Evolutionary conservation across 1,139 yeast genomes (phyloP), one percentile per base, ranked within the genome.

Genomic region (Debaryomycetaceae sp.): DNA sequence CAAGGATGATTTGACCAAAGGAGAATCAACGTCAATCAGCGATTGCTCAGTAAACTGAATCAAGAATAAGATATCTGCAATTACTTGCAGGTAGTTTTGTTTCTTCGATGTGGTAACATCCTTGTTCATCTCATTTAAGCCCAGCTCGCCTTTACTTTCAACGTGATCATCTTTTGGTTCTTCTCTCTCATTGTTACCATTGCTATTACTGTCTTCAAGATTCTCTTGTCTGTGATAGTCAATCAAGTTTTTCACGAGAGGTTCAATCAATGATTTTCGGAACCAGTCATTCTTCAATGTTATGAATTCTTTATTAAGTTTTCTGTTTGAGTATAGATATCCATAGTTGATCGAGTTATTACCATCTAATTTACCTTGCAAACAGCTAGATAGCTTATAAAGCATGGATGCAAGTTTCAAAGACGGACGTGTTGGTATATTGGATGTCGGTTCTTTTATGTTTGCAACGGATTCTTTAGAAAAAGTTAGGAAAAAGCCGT

Each of bases 241-340:
- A 8, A n/a, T 27, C 42, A 44, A 34, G 24, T 39, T 13, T 34
- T 39, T 13, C 13, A 39, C 14, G 14, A 49, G 40, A 4, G 35
- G 47, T 24, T 46, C 45, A 2, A 52, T 39, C 29, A 55, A 39
- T 7, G 37, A 41, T 7, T 45, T 36, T n/a, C 55, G 24, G 14
- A 59, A 39, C 75, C 75, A 70, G 8, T 57, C 46, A 42, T 66
- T 63, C 49, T 71, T 71, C 13, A 50, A 42, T 8, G 44, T 38
- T 5, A 53, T 46, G 45, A 68, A 72, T 2, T 48, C 39, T 0
- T 45, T 44, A 17, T 47, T 57, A 7, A 55, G 48, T 9, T 45
- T 38, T 2, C 46, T 41, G 14, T 58, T 53, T 43, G 53, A 49
- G 44, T 65, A 68, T 5, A 66, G 51, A 35, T 53, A 54, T 2